Evolutionary conservation across 768 basidiomycete genomes (phyloP), one percentile per base, ranked within the genome.

Genomic region (Lactifluus piperatus): DNA sequence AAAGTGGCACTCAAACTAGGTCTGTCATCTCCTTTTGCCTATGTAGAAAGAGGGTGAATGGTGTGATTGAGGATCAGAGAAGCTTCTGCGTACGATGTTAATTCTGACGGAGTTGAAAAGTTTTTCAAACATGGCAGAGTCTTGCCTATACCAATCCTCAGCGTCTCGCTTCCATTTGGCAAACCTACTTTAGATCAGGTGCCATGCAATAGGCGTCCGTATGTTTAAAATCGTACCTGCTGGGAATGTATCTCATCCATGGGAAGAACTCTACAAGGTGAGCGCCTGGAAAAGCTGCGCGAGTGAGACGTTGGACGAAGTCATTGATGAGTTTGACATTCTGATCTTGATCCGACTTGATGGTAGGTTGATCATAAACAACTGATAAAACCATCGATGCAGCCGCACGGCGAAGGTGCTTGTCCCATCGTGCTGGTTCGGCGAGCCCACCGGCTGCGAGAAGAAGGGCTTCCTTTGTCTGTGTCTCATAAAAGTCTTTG

Each of bases 241-340:
- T 59, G 14, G 61, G 62, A 26, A 62, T 62, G 20, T 62, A 56
- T 13, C 6, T 43, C 61, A 63, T 63, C 60, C 60, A 64, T 11
- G 62, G 62, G 46, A 57, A 63, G 26, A 64, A 63, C 18, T 63
- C 63, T 5, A 58, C 62, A 5, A 63, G 29, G 58, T 71, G 70
- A 29, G 68, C 66, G 2, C 76, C 76, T 37, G 75, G 75, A 36
- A 68, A 66, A 9, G 69, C 68, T 3, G 76, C 73, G 10, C 64
- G 64, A 14, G 70, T 70, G 16, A 75, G 54, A 9, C 72, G 67
- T 8, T 62, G 46, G 10, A 69, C 62, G 32, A 70, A 64, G 41
- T 64, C 63, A 41, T 66, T 62, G 13, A 73, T 66, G 13, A 64
- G 60, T 13, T 45, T 57, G 34, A 73, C 50, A 10, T 58, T 14